Conservation (phyloP, 208 protist genomes). For the Crithidia mellificae region DNA sequence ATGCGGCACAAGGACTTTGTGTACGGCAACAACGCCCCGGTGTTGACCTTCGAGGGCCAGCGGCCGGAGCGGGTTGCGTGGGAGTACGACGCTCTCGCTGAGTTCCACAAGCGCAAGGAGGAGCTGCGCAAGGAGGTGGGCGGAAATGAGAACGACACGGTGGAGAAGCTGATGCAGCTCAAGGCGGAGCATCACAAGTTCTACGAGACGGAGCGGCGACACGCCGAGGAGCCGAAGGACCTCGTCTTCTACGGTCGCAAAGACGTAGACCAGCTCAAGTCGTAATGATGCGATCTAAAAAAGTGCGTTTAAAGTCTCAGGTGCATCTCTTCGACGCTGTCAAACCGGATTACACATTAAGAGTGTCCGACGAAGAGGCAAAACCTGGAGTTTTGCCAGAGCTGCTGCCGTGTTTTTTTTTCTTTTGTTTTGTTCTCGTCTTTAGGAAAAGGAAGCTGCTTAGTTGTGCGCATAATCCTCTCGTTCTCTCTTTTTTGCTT, state of each 20-base stretch:
- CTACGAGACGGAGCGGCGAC: conserved; percentile 35
- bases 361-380: too few relatives aligned
- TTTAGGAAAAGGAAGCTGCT: too few relatives aligned
- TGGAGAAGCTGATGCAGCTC: conserved; percentile 66
- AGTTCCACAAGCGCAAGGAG: conserved; percentile 75
- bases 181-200: conserved; percentile 38
- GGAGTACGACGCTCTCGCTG: conserved; percentile 59
- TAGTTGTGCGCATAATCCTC: too few relatives aligned
- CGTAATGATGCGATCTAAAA: too few relatives aligned
- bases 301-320: too few relatives aligned
- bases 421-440: too few relatives aligned
- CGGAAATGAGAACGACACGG: conserved; percentile 63
- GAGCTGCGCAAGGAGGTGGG: conserved; percentile 69
- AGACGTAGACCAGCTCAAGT: conserved; percentile 43
- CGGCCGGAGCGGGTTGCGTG: conserved; percentile 46
- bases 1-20: conserved; percentile 85
- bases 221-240: conserved; percentile 47
- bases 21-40: conserved; percentile 65
- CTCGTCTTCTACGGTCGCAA: conserved; percentile 53
- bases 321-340: too few relatives aligned
- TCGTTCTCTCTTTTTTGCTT: too few relatives aligned
- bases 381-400: too few relatives aligned
- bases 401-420: too few relatives aligned
- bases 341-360: too few relatives aligned
- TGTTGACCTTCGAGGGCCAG: conserved; percentile 42